Base-by-base conservation (phyloP, 2,329 filamentous ascomycete species). In the Fusarium siculi region DNA sequence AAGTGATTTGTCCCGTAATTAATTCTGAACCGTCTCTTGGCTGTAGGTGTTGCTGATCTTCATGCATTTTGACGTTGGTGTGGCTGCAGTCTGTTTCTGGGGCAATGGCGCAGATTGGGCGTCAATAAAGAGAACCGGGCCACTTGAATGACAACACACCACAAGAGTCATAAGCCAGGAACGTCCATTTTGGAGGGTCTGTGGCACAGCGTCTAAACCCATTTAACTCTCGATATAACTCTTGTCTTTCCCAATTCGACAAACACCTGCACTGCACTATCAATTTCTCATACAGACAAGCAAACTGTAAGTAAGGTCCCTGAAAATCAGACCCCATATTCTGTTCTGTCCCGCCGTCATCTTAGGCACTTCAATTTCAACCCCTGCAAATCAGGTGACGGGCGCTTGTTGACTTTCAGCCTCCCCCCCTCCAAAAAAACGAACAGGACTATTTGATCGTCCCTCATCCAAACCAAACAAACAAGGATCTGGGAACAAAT, bases 71-170 rank as follows among this genome's bases (percentile, higher is more conserved):
- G 55, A 63, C 11, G 19, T 44, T 30, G 52, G 53, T 54, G 72
- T 68, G 68, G 64, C 64, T 66, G 61, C 37, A 42, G n/a, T 65
- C 59, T 75, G 76, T 78, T 78, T 78, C 76, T 78, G 74, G 72
- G 74, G 76, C 76, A 77, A 78, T 78, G 75, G 47, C 43, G 58
- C 34, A 73, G 74, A 71, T 78, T 76, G 74, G 76, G 76, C 76
- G 75, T 76, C 74, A 76, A 77, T 73, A 76, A 75, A 75, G 67
- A 66, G 68, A 55, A 57, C 62, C 10, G 37, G 65, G 57, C 58
- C 68, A 57, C 55, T 59, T 54, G 63, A 61, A 68, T 68, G 69
- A 77, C 75, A 77, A 76, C 75, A 74, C 68, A 75, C 43, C 63
- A 59, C 43, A 21, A 32, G 54, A 53, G 50, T 18, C 60, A 57